phyloP scores from a whole-genome alignment of 768 basidiomycete species.

The Zangia roseola region DNA sequence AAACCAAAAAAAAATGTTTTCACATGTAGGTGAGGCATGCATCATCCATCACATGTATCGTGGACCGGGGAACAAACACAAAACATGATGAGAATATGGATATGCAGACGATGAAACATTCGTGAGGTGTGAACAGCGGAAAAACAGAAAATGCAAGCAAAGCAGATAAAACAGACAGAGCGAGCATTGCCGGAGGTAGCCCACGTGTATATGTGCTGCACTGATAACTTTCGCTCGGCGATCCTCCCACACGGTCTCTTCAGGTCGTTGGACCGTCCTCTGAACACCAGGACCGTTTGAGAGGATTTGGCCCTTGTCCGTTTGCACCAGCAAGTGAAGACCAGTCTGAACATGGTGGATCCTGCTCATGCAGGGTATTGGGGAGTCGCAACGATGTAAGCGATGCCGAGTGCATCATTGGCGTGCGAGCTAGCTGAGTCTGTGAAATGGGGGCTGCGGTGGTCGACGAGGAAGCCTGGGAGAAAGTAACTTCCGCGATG shows the following conservation, averaged over 20 bases:
- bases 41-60: too few species aligned
- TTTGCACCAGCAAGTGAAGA: slow-evolving; percentile 30
- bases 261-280: slow-evolving; percentile 21
- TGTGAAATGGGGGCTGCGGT: background rate
- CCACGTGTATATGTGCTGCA: slow-evolving; percentile 1
- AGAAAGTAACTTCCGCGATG: background rate
- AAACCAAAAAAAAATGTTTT: too few species aligned
- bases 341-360: slow-evolving; percentile 24
- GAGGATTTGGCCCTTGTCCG: slow-evolving; percentile 17
- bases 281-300: slow-evolving; percentile 29
- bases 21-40: too few species aligned
- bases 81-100: too few species aligned
- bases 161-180: background rate
- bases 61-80: too few species aligned
- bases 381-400: background rate
- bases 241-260: slow-evolving; percentile 1
- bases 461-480: background rate
- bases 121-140: background rate
- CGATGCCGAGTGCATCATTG: slow-evolving; percentile 6
- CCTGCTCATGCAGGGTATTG: slow-evolving; percentile 17
- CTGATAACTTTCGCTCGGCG: background rate
- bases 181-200: background rate
- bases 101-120: too few species aligned
- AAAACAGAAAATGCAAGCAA: background rate
- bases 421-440: slow-evolving; percentile 2